phyloP scores from a whole-genome alignment of 2,329 filamentous ascomycete genomes.

The Penicillium sp. region DNA sequence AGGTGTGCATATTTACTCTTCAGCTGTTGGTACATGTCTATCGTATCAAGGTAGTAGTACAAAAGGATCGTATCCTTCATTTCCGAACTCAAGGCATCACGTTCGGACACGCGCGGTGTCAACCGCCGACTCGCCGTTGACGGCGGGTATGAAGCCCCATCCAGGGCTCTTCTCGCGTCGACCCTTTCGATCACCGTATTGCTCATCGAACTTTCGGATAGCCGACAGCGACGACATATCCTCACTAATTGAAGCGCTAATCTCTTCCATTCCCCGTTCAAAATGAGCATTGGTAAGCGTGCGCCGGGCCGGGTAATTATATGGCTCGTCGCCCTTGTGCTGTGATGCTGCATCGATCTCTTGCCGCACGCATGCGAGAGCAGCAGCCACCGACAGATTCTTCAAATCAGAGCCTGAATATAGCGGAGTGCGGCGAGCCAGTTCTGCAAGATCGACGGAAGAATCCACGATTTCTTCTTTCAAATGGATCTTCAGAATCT shows the following conservation, averaged over 20 bases:
- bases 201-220: slow-evolving; percentile 92
- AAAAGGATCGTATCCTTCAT: too few relatives aligned
- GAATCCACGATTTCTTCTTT: slow-evolving; percentile 46
- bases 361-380: slow-evolving; percentile 49
- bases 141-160: too few relatives aligned
- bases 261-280: slow-evolving; percentile 78
- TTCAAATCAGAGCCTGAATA: slow-evolving; percentile 55
- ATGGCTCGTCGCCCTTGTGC: slow-evolving; percentile 41
- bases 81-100: too few relatives aligned
- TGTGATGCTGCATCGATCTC: slow-evolving; percentile 43
- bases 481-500: slow-evolving; percentile 51
- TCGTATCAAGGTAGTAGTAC: slow-evolving; percentile 35
- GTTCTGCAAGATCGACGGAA: slow-evolving; percentile 42
- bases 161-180: slow-evolving; percentile 58
- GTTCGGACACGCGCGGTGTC: slow-evolving; percentile 46
- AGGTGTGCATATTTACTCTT: slow-evolving; percentile 18
- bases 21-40: slow-evolving; percentile 34
- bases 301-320: slow-evolving; percentile 67
- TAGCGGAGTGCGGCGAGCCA: slow-evolving; percentile 47
- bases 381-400: slow-evolving; percentile 52
- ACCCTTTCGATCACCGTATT: slow-evolving; percentile 78
- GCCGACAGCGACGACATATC: slow-evolving; percentile 84
- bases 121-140: too few relatives aligned
- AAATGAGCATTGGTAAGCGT: slow-evolving; percentile 70
- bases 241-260: slow-evolving; percentile 87